Percentiles rank a stretch among this genome's conserved stretches.
phyloP scores from a whole-genome alignment of 345 rosid species.

The Pistacia atlantica region DNA sequence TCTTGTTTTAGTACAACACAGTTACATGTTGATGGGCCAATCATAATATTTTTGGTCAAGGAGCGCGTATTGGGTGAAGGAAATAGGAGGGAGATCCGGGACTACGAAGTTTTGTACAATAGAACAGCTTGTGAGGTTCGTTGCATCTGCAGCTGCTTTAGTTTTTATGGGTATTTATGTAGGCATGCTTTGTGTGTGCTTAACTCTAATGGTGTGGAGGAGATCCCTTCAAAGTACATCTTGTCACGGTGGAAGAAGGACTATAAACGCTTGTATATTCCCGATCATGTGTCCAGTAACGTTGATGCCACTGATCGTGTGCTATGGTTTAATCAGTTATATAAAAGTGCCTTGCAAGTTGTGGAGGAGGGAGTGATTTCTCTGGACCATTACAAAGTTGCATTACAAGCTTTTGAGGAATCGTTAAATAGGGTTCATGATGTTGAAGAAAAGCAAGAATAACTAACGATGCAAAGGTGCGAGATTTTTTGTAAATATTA shows the following conservation, averaged over 20 bases:
- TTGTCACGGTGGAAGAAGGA: slow-evolving; percentile 71
- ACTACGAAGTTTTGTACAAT: slow-evolving; percentile 75
- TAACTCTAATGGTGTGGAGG: slow-evolving; percentile 74
- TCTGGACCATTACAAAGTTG: slow-evolving; percentile 59
- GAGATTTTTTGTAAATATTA: slow-evolving; percentile 19
- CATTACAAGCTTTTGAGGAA: slow-evolving; percentile 54
- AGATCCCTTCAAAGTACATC: slow-evolving; percentile 59
- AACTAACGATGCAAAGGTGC: slow-evolving; percentile 1
- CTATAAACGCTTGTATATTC: slow-evolving; percentile 48
- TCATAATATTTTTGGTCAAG: slow-evolving; percentile 69
- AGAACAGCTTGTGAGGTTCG: slow-evolving; percentile 75
- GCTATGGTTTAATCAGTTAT: slow-evolving; percentile 63
- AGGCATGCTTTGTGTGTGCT: slow-evolving; percentile 84
- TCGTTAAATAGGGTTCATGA: slow-evolving; percentile 54
- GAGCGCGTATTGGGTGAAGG: slow-evolving; percentile 65
- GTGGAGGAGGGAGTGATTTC: slow-evolving; percentile 74
- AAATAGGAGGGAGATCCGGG: slow-evolving; percentile 57
- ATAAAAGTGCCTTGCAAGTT: slow-evolving; percentile 54
- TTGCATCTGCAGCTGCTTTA: slow-evolving; percentile 87
- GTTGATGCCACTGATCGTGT: slow-evolving; percentile 29
- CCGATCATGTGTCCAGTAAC: slow-evolving; percentile 30
- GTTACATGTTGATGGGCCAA: slow-evolving; percentile 62
- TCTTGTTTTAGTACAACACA: slow-evolving; percentile 84
- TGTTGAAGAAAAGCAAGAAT: slow-evolving; percentile 40
- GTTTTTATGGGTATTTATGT: slow-evolving; percentile 78